phyloP scores from a whole-genome alignment of 768 basidiomycete species.

The Paxillus rubicundulus region DNA sequence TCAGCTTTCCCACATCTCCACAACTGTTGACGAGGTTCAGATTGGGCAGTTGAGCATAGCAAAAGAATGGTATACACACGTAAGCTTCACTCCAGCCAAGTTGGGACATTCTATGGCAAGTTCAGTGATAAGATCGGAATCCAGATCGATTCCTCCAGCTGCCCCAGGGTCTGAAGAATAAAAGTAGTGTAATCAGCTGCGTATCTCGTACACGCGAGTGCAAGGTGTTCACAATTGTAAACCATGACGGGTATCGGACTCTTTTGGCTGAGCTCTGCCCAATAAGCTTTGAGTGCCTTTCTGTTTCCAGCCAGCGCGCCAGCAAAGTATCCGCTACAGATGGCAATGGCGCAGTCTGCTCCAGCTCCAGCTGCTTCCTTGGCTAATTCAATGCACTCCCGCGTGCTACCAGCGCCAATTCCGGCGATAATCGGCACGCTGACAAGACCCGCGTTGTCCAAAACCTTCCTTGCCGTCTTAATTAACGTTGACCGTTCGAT shows the following conservation, averaged over 20 bases:
- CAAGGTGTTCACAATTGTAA: slow-evolving; percentile 68
- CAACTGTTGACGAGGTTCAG: slow-evolving; percentile 50
- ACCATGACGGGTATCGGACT: slow-evolving; percentile 86
- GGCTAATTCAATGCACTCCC: slow-evolving; percentile 74
- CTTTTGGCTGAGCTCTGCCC: slow-evolving; percentile 69
- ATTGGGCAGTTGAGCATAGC: background rate
- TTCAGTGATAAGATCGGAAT: slow-evolving; percentile 82
- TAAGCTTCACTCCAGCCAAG: slow-evolving; percentile 84
- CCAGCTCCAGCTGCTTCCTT: slow-evolving; percentile 80
- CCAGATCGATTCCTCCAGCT: slow-evolving; percentile 85
- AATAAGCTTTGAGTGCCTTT: slow-evolving; percentile 76
- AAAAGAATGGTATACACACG: slow-evolving; percentile 45
- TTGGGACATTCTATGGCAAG: slow-evolving; percentile 77
- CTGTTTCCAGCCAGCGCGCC: slow-evolving; percentile 62
- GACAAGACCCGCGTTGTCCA: slow-evolving; percentile 62
- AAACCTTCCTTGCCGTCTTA: slow-evolving; percentile 60
- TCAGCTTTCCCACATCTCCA: slow-evolving; percentile 89
- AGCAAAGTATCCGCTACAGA: slow-evolving; percentile 84
- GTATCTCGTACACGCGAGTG: background rate
- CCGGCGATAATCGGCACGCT: slow-evolving; percentile 74
- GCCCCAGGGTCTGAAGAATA: slow-evolving; percentile 72
- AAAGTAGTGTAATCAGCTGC: background rate
- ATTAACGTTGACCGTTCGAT: slow-evolving; percentile 66
- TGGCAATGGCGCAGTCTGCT: slow-evolving; percentile 84
- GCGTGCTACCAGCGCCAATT: slow-evolving; percentile 79